Conservation (phyloP, 345 rosid species). For the Orychophragmus violaceus region DNA sequence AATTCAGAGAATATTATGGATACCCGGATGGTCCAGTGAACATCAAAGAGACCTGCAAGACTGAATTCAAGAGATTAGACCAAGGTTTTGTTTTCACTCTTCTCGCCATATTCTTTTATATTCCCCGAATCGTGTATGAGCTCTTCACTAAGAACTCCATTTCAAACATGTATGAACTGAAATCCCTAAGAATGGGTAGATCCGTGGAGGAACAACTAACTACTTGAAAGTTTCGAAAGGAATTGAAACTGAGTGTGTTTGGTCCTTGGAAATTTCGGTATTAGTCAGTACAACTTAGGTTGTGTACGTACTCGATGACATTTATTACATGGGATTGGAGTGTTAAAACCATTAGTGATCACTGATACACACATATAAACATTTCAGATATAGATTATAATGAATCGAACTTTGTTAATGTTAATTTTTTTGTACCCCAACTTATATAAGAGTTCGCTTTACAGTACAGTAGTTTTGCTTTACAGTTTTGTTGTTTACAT, state of each 20-base stretch:
- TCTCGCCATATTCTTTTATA: neutral
- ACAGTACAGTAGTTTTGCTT: neutral
- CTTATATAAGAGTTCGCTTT: neutral
- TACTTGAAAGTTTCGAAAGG: neutral
- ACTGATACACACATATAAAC: neutral
- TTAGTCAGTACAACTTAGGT: neutral
- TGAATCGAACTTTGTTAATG: neutral
- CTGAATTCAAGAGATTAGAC: slow-evolving; percentile 78
- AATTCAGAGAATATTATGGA: slow-evolving; percentile 69
- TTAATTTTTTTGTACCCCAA: neutral
- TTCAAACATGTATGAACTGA: neutral
- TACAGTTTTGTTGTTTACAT: no score
- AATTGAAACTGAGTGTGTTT: neutral
- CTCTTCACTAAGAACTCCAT: neutral
- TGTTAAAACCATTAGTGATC: neutral
- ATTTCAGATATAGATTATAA: neutral
- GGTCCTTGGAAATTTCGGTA: neutral
- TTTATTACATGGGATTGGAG: neutral
- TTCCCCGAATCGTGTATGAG: neutral
- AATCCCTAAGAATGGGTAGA: neutral
- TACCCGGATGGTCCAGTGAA: slow-evolving; percentile 67
- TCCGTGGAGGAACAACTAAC: neutral
- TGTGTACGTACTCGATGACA: no score
- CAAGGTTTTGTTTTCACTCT: slow-evolving; percentile 29
- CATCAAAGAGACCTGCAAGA: slow-evolving; percentile 64